Conservation (phyloP, 2,329 filamentous ascomycete genomes). For the Hypoxylon sp. region DNA sequence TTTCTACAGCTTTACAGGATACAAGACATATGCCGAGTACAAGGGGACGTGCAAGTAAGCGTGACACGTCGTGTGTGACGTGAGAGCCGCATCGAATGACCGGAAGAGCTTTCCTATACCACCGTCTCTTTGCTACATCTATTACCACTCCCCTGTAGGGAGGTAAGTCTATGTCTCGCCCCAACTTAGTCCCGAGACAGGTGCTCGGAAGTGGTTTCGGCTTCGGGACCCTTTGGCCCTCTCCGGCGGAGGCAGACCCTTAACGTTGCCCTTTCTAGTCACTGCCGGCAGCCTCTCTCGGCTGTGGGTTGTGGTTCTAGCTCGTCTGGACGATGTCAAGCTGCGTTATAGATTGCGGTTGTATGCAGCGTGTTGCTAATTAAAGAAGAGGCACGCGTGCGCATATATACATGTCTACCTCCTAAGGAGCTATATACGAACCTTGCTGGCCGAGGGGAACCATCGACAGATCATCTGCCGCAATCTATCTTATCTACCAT, state of each 20-base stretch:
- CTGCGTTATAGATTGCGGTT: neutral
- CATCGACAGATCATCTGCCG: conserved; percentile 1
- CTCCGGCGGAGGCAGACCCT: conserved; percentile 15
- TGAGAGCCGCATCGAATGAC: conserved; percentile 22
- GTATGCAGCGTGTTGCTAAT: conserved; percentile 26
- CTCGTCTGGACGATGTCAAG: neutral
- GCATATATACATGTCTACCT: too few relatives aligned
- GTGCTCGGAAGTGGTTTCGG: conserved; percentile 8
- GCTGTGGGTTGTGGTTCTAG: conserved; percentile 23
- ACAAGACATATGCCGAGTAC: neutral
- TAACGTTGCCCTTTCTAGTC: conserved; percentile 16
- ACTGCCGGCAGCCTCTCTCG: conserved; percentile 7
- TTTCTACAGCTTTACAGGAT: neutral
- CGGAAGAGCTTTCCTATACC: conserved; percentile 1
- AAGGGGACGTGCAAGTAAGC: conserved; percentile 18
- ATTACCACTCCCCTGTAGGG: too few relatives aligned
- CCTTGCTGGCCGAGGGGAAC: neutral
- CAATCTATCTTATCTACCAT: conserved; percentile 31
- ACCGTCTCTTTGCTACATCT: neutral
- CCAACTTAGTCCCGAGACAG: conserved; percentile 14
- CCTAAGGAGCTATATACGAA: neutral
- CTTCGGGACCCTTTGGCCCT: neutral
- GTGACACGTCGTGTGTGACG: conserved; percentile 13
- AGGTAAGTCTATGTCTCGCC: too few relatives aligned
- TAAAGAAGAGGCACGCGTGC: conserved; percentile 9